Evolutionary conservation across 306 rosid species (phyloP).

Genomic region (Fragaria ananassa): DNA sequence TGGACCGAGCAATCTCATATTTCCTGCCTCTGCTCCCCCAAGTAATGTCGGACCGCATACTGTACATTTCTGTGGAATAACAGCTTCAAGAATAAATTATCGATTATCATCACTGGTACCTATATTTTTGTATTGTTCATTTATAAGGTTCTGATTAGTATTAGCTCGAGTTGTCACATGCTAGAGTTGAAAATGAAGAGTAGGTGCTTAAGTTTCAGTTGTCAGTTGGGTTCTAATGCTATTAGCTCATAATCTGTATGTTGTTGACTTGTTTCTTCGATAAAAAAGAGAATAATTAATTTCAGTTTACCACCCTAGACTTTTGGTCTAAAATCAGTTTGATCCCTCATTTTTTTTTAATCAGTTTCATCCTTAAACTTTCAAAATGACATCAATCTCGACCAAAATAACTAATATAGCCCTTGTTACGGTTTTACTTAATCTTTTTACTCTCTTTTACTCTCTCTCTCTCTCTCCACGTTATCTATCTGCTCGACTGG

Average conservation of each 20-base stretch:
- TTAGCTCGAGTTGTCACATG: background rate
- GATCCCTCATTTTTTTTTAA: no score
- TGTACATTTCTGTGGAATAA: conserved; percentile 1
- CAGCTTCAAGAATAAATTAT: background rate
- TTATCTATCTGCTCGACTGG: no score
- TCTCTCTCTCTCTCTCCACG: no score
- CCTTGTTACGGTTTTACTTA: no score
- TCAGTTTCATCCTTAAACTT: no score
- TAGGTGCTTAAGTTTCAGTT: background rate
- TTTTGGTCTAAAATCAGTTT: no score
- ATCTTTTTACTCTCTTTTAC: no score
- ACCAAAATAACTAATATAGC: no score
- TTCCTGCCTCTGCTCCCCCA: background rate
- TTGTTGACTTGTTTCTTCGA: background rate
- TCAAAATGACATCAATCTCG: no score
- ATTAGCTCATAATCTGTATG: background rate
- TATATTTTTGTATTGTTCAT: background rate
- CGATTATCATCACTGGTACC: background rate
- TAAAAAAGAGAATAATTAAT: background rate
- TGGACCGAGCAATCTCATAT: background rate
- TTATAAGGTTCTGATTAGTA: background rate
- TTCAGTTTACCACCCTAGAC: no score
- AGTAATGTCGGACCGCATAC: background rate
- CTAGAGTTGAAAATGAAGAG: background rate
- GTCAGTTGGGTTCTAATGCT: background rate